Evolutionary conservation across 2,329 filamentous ascomycete species (phyloP), one percentile per base, ranked within the genome.

Genomic region (Lasiodiplodia theobromae): DNA sequence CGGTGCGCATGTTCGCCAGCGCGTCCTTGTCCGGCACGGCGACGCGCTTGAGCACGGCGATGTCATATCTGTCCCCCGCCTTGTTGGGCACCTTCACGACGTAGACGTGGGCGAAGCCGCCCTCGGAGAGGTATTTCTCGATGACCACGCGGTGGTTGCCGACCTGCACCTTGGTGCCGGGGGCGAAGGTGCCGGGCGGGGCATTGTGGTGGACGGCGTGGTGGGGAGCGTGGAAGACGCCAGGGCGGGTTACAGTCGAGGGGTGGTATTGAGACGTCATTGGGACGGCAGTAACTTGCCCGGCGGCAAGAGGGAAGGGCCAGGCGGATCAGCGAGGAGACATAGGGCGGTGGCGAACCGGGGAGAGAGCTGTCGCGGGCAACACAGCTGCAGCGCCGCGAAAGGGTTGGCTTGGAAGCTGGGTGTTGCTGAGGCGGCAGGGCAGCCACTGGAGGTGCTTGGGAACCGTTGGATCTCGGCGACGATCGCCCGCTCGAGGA

Each of bases 101-200:
- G 82, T 99, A 99, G 76, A 99, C 96, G 81, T 99, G 96, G 74
- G 96, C 96, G 77, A 99, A 99, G 51, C 96, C 96, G 73, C 96
- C 96, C 83, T 99, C 96, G 71, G 96, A 98, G 60, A 99, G 90
- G 82, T 99, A 99, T 80, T 95, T 96, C 78, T 97, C 94, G 73
- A 99, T 96, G 64, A 96, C 88, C 70, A 98, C 94, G 72, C 94
- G 91, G 80, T 99, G 96, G 78, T 87, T 89, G 78, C 96, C 96
- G 68, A 97, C 93, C 78, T 97, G 94, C 76, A 99, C 96, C 85
- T 98, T 97, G 71, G 96, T 99, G 53, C 95, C 95, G 7, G 96
- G 90, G 65, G 91, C 84, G 79, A 99, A 98, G 70, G 95, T 98
- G 73, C 96, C 96, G 18, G 82, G 79, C 23, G 82, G 83, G 38